Base-by-base conservation (phyloP, 2,329 filamentous ascomycete genomes). In the Colletotrichum sp. region DNA sequence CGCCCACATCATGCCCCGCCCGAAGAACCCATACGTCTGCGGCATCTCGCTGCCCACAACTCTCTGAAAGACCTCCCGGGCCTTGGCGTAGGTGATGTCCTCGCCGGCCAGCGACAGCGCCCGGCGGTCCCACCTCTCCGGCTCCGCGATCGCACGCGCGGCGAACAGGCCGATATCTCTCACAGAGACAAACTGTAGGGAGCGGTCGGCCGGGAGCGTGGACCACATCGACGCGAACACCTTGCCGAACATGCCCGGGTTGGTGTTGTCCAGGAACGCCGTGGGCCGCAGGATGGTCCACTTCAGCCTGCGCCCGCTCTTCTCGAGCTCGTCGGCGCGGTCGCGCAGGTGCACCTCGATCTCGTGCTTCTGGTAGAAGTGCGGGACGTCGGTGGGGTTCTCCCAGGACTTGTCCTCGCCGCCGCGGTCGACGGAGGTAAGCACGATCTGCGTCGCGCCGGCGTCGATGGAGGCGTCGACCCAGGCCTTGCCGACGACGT, bases 401-500 rank as follows among this genome's bases (percentile, higher is more conserved):
- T 61, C 28, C 79, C 79, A 80, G 8, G 78, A 81, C 52, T 64
- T 71, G n/a, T 79, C 66, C 26, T 81, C 78, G 24, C 80, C 80
- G 16, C 79, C 79, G 5, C 79, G 79, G 18, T 81, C 80, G 24
- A 81, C 79, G 5, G 78, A 78, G n/a, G 77, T 78, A 18, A 81
- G 79, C 8, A 81, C 80, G 71, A 81, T 91, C 24, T 80, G 80
- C 70, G 88, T 85, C 61, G 92, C 89, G 12, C 86, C 86, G 32
- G 90, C 83, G 5, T 81, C 78, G 21, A 78, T 38, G 10, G 79
- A 79, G 9, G 77, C 77, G 34, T 81, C 79, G 18, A 82, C 79
- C 3, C 82, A 77, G 6, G 81, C 79, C 0, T 79, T 28, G 0
- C 79, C 79, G 21, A 80, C 78, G 2, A 32, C 68, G 30, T 82